Conservation (phyloP, 139 green algal genomes). For the Yamagishiella unicocca region DNA sequence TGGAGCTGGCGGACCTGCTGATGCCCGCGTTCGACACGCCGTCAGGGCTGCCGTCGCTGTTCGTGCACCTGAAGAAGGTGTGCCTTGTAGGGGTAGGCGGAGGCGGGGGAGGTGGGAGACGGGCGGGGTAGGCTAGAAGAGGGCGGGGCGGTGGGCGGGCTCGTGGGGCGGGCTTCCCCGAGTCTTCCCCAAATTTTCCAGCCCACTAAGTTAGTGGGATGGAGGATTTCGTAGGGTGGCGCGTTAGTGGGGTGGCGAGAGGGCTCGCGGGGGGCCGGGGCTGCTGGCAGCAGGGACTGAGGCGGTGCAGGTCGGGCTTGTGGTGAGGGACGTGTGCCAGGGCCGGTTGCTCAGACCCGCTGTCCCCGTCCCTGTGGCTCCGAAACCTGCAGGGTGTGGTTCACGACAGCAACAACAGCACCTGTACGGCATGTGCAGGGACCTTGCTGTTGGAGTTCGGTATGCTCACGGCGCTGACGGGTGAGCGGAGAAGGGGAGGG, state of each 20-base stretch:
- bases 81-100: neutral
- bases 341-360: too few species aligned
- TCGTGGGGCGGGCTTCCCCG: neutral
- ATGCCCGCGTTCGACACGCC: slow-evolving; percentile 89
- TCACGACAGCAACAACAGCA: slow-evolving; percentile 61
- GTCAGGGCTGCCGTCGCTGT: slow-evolving; percentile 79
- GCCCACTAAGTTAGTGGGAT: too few species aligned
- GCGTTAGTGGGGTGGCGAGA: too few species aligned
- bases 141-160: neutral
- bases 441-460: slow-evolving; percentile 93
- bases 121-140: too few species aligned
- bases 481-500: slow-evolving; percentile 45
- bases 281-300: too few species aligned
- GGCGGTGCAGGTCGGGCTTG: too few species aligned
- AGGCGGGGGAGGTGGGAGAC: too few species aligned
- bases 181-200: too few species aligned
- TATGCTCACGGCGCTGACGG: slow-evolving; percentile 77
- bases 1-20: slow-evolving; percentile 80
- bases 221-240: too few species aligned
- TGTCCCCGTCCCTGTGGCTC: too few species aligned
- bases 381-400: slow-evolving; percentile 9
- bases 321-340: too few species aligned
- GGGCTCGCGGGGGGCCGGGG: too few species aligned
- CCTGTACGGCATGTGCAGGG: slow-evolving; percentile 89
- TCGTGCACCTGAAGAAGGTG: slow-evolving; percentile 79